Percentiles rank a stretch among this genome's conserved stretches.
Evolutionary conservation across 2,329 filamentous ascomycete species (phyloP).

Genomic region (Chaetomiaceae sp.): DNA sequence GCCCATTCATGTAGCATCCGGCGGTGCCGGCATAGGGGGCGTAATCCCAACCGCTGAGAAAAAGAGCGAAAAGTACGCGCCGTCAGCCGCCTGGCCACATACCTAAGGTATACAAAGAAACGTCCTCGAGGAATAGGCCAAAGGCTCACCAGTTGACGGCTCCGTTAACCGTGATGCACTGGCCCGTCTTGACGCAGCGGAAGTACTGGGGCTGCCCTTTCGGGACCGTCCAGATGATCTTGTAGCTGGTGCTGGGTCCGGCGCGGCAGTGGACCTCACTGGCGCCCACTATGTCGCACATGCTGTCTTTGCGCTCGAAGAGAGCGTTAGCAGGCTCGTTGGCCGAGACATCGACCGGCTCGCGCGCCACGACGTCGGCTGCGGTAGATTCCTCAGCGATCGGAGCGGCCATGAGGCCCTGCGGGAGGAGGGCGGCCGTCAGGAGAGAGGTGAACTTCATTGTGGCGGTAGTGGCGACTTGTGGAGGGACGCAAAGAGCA

Average conservation of each 20-base stretch:
- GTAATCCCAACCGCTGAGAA: constrained; percentile 2
- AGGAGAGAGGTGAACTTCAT: constrained; percentile 9
- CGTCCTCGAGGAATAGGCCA: not conserved
- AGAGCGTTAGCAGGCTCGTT: not conserved
- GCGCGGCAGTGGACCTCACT: not conserved
- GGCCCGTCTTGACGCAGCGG: not conserved
- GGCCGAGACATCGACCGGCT: not conserved
- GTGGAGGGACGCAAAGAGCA: no score
- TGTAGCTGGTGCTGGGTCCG: not conserved
- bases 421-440: constrained; percentile 25
- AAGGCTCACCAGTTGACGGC: not conserved
- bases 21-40: not conserved
- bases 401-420: not conserved
- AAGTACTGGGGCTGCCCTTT: not conserved
- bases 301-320: not conserved
- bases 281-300: not conserved
- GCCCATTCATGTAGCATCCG: constrained; percentile 3
- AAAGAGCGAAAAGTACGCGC: not conserved
- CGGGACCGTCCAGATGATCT: not conserved
- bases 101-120: no score
- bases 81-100: not conserved
- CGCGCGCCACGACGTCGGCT: not conserved
- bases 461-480: not conserved
- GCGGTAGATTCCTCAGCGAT: not conserved
- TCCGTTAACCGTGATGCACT: not conserved